These are phyloP conservation scores for Trichoderma koningiopsis DNA, from an alignment of 2,329 filamentous ascomycete species.

Conservation along the genomic window DNA sequence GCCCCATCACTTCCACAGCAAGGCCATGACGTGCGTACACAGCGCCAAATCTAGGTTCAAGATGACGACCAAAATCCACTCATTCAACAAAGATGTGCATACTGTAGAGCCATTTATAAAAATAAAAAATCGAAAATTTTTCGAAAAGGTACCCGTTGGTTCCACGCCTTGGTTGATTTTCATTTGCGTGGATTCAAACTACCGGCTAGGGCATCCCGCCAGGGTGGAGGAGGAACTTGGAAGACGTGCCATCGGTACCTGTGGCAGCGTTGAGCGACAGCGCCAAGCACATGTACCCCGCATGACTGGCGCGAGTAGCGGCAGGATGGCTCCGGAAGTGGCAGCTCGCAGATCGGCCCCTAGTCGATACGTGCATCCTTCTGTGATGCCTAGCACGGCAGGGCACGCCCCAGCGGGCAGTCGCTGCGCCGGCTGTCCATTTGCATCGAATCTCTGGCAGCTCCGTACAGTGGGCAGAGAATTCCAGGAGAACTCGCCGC, in stretches of 20 bases:
- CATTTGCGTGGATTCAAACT: background rate
- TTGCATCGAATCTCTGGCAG: background rate
- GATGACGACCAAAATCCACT: background rate
- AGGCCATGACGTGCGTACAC: background rate
- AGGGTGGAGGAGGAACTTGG: background rate
- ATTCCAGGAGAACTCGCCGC: background rate
- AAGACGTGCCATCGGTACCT: background rate
- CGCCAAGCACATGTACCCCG: constrained; percentile 17
- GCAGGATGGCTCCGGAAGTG: background rate
- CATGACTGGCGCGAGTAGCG: constrained; percentile 13
- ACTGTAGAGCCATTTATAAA: background rate
- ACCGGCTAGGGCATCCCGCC: background rate
- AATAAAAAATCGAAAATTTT: background rate
- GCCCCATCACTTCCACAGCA: background rate
- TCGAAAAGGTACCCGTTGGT: background rate
- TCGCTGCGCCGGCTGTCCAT: background rate
- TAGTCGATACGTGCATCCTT: background rate
- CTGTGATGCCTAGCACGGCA: background rate
- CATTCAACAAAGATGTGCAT: background rate
- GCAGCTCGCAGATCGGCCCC: background rate
- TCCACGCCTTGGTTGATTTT: background rate
- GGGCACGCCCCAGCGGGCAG: background rate
- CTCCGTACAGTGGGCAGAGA: background rate
- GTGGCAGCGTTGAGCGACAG: background rate
- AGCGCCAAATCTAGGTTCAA: background rate